Conservation (phyloP, 164 flowering plant genomes). For the Santalum album region DNA sequence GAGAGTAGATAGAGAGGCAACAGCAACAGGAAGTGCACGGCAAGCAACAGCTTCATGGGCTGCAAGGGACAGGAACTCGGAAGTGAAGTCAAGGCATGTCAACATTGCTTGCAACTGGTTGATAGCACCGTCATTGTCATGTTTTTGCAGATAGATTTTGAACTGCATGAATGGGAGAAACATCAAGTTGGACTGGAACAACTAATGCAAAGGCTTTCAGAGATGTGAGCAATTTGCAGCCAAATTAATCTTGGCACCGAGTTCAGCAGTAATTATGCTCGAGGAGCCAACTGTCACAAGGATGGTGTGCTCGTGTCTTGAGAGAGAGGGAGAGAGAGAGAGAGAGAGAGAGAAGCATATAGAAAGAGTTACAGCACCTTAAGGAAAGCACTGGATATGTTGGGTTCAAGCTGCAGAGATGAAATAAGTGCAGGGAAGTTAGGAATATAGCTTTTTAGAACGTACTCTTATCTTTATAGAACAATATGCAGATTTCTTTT, state of each 20-base stretch:
- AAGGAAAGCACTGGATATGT: conserved; percentile 62
- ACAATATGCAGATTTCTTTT: not conserved
- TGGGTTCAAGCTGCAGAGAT: conserved; percentile 79
- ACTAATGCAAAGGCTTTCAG: not conserved
- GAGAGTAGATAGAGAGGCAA: conserved; percentile 56
- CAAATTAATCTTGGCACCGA: not conserved
- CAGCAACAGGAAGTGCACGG: conserved; percentile 66
- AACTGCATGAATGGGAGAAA: conserved; percentile 37
- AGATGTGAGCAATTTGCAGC: not conserved
- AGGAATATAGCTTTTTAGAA: not conserved
- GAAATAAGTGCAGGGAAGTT: not conserved
- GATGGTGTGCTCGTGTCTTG: not conserved
- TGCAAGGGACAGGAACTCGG: conserved; percentile 78
- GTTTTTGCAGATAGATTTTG: conserved; percentile 76
- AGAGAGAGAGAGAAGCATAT: conserved; percentile 12
- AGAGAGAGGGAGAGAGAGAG: not conserved
- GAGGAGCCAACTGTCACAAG: not conserved
- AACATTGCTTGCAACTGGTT: conserved; percentile 67
- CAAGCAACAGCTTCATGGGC: conserved; percentile 95
- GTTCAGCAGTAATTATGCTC: not conserved
- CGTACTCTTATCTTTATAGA: not conserved
- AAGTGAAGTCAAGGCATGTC: conserved; percentile 71
- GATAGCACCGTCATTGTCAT: conserved; percentile 44
- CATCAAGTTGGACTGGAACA: conserved; percentile 2
- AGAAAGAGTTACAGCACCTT: no score